These are phyloP conservation scores for Aquanectria penicillioides DNA, from an alignment of 2,329 filamentous ascomycete species.

Conservation along the genomic window DNA sequence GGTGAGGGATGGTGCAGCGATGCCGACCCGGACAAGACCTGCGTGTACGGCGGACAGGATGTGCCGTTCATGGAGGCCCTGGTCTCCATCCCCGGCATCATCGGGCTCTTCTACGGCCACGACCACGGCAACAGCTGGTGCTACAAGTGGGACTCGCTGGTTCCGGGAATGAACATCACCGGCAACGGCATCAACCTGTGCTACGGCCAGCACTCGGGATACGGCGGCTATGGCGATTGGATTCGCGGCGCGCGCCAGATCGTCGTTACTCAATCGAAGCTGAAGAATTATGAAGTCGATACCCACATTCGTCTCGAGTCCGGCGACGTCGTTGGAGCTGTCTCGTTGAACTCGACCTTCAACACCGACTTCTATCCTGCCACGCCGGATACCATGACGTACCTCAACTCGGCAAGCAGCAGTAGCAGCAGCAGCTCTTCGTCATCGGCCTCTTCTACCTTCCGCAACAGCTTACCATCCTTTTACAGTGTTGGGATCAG, in stretches of 20 bases:
- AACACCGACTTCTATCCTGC: slow-evolving; percentile 64
- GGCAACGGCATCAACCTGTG: slow-evolving; percentile 60
- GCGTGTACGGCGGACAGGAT: slow-evolving; percentile 62
- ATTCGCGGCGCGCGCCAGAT: slow-evolving; percentile 69
- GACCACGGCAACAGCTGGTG: slow-evolving; percentile 73
- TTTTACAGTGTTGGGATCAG: too few relatives aligned
- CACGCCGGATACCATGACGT: slow-evolving; percentile 51
- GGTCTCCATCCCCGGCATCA: slow-evolving; percentile 61
- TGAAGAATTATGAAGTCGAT: slow-evolving; percentile 56
- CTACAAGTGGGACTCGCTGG: slow-evolving; percentile 56
- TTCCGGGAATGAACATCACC: slow-evolving; percentile 45
- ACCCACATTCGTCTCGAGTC: slow-evolving; percentile 72
- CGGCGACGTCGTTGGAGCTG: slow-evolving; percentile 59
- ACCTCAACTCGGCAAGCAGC: background rate
- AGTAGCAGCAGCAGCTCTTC: background rate
- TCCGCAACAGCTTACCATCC: too few relatives aligned
- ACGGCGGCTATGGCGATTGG: slow-evolving; percentile 75
- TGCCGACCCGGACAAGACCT: slow-evolving; percentile 49
- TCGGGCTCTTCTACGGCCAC: slow-evolving; percentile 71
- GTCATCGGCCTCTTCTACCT: too few relatives aligned
- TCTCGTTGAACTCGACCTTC: slow-evolving; percentile 69
- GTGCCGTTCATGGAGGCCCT: slow-evolving; percentile 71
- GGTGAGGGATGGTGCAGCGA: slow-evolving; percentile 57
- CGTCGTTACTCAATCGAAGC: slow-evolving; percentile 53
- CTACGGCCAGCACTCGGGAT: slow-evolving; percentile 74